Conservation (phyloP, 169 alveolate genomes). For the Cryptosporidium meleagridis region DNA sequence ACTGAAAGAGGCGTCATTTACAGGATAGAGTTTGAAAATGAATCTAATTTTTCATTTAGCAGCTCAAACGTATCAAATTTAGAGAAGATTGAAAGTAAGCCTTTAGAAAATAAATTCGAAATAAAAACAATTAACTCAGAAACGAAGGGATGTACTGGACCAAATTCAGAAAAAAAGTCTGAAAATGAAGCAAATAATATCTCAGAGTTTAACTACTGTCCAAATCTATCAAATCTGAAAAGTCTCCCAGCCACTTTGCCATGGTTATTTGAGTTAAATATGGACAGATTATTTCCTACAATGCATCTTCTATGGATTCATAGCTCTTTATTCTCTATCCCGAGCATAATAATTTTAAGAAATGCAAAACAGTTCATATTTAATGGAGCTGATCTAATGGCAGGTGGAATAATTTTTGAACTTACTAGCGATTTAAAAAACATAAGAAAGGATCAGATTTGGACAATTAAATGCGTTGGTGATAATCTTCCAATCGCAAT, state of each 20-base stretch:
- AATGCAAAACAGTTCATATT: constrained; percentile 41
- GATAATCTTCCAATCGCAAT: constrained; percentile 50
- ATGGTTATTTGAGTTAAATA: constrained; percentile 33
- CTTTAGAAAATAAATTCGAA: background rate
- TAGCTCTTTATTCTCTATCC: background rate
- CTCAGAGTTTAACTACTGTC: background rate
- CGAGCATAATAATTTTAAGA: constrained; percentile 3
- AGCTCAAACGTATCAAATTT: too few species aligned
- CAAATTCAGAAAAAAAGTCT: background rate
- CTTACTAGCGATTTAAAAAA: background rate
- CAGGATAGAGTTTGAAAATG: constrained; percentile 16
- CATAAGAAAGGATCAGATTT: constrained; percentile 50
- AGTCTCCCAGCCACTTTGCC: constrained; percentile 30
- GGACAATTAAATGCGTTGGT: constrained; percentile 33
- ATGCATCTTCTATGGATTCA: constrained; percentile 64
- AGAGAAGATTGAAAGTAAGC: background rate
- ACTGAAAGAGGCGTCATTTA: constrained; percentile 29
- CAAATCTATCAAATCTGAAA: constrained; percentile 22
- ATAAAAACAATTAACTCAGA: background rate
- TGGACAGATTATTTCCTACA: constrained; percentile 30
- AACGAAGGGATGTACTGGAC: background rate
- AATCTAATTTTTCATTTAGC: background rate
- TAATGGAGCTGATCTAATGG: constrained; percentile 73
- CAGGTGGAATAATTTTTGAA: constrained; percentile 30
- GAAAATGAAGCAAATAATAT: background rate